A percentile compares a stretch with the other conserved stretches of the same genome.
phyloP scores from a whole-genome alignment of 768 basidiomycete species.

The Suillus fuscotomentosus region DNA sequence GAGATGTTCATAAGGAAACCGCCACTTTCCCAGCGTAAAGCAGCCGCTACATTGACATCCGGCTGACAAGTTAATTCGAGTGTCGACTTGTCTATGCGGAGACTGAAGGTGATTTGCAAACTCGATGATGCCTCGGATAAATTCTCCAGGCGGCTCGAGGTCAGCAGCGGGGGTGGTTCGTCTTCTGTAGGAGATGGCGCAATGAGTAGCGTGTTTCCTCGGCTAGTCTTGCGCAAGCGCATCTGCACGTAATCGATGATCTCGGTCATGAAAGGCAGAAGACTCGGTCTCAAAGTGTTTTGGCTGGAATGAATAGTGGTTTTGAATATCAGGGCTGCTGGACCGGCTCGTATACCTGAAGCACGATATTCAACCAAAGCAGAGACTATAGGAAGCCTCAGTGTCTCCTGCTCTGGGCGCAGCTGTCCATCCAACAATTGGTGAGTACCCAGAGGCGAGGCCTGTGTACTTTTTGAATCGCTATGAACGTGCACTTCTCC shows the following conservation, averaged over 20 bases:
- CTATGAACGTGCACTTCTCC: slow-evolving; percentile 80
- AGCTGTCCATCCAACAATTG: slow-evolving; percentile 21
- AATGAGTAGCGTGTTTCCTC: slow-evolving; percentile 16
- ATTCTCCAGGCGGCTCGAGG: slow-evolving; percentile 18
- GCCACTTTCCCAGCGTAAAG: slow-evolving; percentile 91
- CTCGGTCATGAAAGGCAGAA: slow-evolving; percentile 84
- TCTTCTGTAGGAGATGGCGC: slow-evolving; percentile 11
- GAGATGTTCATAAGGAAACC: slow-evolving; percentile 82
- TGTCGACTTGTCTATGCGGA: slow-evolving; percentile 89
- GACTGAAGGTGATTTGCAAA: slow-evolving; percentile 78
- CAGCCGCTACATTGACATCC: slow-evolving; percentile 89
- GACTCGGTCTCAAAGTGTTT: slow-evolving; percentile 77
- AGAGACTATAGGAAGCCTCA: slow-evolving; percentile 73
- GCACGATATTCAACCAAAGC: slow-evolving; percentile 84
- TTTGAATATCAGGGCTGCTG: slow-evolving; percentile 76
- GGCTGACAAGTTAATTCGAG: slow-evolving; percentile 87
- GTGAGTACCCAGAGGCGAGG: slow-evolving; percentile 39
- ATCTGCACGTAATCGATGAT: slow-evolving; percentile 67
- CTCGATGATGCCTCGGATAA: slow-evolving; percentile 35
- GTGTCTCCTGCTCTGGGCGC: slow-evolving; percentile 49
- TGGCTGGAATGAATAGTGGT: slow-evolving; percentile 86
- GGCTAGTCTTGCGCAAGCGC: slow-evolving; percentile 59
- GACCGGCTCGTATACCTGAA: slow-evolving; percentile 43
- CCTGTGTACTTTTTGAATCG: slow-evolving; percentile 39
- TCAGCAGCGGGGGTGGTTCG: slow-evolving; percentile 10